Conservation (phyloP, 805 yeast genomes). For the Schwanniomyces occidentalis region DNA sequence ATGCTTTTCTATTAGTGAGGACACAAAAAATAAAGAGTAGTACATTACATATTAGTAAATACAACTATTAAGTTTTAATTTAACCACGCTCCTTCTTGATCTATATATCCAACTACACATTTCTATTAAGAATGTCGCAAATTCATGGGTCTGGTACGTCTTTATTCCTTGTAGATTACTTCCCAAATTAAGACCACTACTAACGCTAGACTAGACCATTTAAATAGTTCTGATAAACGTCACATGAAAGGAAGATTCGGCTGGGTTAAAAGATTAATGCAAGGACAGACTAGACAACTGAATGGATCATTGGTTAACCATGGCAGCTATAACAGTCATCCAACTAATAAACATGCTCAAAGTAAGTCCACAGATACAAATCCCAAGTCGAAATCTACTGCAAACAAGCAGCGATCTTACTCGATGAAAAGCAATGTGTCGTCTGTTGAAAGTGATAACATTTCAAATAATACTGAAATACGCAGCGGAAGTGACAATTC, state of each 20-base stretch:
- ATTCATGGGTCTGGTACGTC: slow-evolving; percentile 7
- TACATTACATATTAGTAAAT: too few species aligned
- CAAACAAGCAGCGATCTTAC: too few species aligned
- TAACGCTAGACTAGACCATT: slow-evolving; percentile 5
- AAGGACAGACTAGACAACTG: slow-evolving; percentile 28
- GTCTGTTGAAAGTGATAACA: slow-evolving; percentile 7
- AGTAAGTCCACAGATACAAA: neutral
- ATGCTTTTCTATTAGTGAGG: too few species aligned
- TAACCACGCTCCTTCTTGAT: too few species aligned
- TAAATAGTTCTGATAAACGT: slow-evolving; percentile 21
- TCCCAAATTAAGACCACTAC: neutral
- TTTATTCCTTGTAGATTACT: neutral
- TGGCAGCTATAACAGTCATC: too few species aligned
- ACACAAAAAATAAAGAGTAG: too few species aligned
- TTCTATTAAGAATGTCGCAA: slow-evolving; percentile 7
- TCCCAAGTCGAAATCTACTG: too few species aligned
- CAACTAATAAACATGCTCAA: too few species aligned
- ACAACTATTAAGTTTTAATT: too few species aligned
- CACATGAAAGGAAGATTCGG: slow-evolving; percentile 33
- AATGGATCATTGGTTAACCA: slow-evolving; percentile 1
- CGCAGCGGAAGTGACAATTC: slow-evolving; percentile 16
- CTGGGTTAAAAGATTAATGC: slow-evolving; percentile 44
- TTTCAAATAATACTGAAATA: slow-evolving; percentile 7
- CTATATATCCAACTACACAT: too few species aligned
- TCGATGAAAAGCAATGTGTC: slow-evolving; percentile 5